Conservation (phyloP, 768 basidiomycete species). For the Lanmaoa pseudosensibilis region DNA sequence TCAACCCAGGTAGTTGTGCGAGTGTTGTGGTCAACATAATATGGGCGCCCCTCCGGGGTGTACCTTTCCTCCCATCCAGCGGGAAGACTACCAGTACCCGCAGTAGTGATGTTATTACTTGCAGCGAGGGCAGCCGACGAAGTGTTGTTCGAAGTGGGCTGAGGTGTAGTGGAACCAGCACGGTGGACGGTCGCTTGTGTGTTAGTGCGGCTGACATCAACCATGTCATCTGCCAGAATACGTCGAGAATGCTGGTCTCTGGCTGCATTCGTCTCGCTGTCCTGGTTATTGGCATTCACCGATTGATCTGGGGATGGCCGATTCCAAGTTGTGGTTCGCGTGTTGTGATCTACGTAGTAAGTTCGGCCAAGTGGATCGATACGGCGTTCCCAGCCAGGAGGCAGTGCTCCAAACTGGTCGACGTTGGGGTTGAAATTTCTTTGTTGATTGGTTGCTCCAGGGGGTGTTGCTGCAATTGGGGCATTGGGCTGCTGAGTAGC, state of each 20-base stretch:
- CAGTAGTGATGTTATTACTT: constrained; percentile 51
- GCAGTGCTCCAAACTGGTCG: constrained; percentile 91
- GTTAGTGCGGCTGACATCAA: constrained; percentile 64
- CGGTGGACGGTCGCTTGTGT: constrained; percentile 42
- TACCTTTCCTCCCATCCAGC: constrained; percentile 99
- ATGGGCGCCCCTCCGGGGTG: constrained; percentile 96
- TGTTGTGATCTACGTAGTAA: constrained; percentile 99
- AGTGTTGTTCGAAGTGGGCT: constrained; percentile 34
- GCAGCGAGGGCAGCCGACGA: constrained; percentile 51
- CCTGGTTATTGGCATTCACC: constrained; percentile 68
- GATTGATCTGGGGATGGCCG: constrained; percentile 78
- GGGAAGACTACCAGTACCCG: constrained; percentile 84
- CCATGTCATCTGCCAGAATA: constrained; percentile 78
- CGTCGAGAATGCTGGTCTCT: constrained; percentile 85
- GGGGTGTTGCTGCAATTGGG: constrained; percentile 31
- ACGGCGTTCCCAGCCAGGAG: constrained; percentile 93
- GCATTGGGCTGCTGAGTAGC: constrained; percentile 22
- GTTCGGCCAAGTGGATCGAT: constrained; percentile 94
- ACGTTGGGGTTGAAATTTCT: constrained; percentile 93
- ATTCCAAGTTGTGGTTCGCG: constrained; percentile 97
- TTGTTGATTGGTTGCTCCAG: constrained; percentile 49
- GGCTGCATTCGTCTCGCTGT: constrained; percentile 79
- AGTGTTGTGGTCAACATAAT: constrained; percentile 99
- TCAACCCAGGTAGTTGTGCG: constrained; percentile 99
- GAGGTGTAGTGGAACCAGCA: constrained; percentile 36